Evolutionary conservation across 495 filamentous ascomycete genomes (phyloP), one percentile per base, ranked within the genome.

Genomic region (Penicillium subrubescens): DNA sequence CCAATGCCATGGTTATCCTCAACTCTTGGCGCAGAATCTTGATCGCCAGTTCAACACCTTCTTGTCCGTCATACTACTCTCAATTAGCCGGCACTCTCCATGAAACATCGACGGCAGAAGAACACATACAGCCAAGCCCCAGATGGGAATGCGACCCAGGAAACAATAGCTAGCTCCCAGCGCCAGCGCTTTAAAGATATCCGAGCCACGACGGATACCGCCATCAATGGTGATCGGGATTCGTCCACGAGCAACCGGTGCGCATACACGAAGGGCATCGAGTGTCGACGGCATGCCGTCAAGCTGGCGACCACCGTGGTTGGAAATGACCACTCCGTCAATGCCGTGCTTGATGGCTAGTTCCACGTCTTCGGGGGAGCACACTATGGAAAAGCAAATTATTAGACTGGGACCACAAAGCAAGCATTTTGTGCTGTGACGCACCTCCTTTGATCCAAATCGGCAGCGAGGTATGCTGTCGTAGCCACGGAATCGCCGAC

Each of bases 141-240:
- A 97, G 89, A 96, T 73, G 89, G 77, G 83, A 89, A 93, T 43
- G 15, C 93, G 75, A 5, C 93, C 93, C 59, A 94, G 89, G 23
- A 92, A 91, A 5, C 94, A 92, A 41, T 87, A 90, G 65, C 82
- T 89, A 0, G 94, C 94, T 15, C 94, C 94, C 5, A 98, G 79
- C 63, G 94, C 97, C 23, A 97, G 77, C 46, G 94, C 94, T 75
- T 97, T 97, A 79, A 97, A 88, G 66, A 97, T 94, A 77, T 97
- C 94, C 0, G 94, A 93, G 14, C 90, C 94, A 37, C 93, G 84
- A 10, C 94, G 84, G 33, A 97, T 84, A 35, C 94, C 94, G 39
- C 94, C 94, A 74, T 98, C 94, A 55, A 97, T 75, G 68, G 84
- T 94, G 34, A 98, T 80, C 69, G 94, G 91, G 61, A 97, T 91